Evolutionary conservation across 192 early-diverging fungal species (phyloP), one percentile per base, ranked within the genome.

Genomic region (Podila verticillata): DNA sequence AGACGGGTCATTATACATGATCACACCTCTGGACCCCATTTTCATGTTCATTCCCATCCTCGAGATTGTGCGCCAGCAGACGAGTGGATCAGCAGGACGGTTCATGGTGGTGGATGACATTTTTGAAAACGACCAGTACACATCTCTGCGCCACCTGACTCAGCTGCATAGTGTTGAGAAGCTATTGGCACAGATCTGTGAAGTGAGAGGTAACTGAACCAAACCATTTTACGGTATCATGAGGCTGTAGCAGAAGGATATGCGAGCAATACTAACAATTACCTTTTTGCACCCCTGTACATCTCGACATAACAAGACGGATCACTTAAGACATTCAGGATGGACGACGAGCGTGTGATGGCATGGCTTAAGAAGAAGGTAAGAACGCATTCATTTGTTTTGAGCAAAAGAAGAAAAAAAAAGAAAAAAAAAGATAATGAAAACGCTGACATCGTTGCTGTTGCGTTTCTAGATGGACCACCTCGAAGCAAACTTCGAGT

Each of bases 1-100:
- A 87, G 85, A 87, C 58, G 85, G 85, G 48, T 66, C 72, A 49
- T n/a, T 87, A 30, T 83, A 81, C 51, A 26, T 83, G 10, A 82
- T 78, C 63, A 87, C 85, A 30, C 81, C 70, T 10, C 73, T 83
- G 30, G 85, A 87, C 66, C 83, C 85, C 0, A 31, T 87, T 0
- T 87, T 87, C 63, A 72, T 87, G 36, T 63, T 81, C 6, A 51
- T 87, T 34, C 85, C 85, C 3, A 75, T 87, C n/a, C 62, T 87
- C 20, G 83, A 80, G 24, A 65, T 63, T 34, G 35, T 68, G 31
- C 85, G 85, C 34, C 65, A 74, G 75, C 82, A 83, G 74, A 73
- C 69, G 24, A 26, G 48, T 32, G 73, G 81, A 24, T 72, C 70
- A 2, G 51, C 72, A 19, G 85, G 85, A 7, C 67, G 70, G 13